Conservation (phyloP, 371 early-diverging fungal genomes). For the Mucor ambiguus region DNA sequence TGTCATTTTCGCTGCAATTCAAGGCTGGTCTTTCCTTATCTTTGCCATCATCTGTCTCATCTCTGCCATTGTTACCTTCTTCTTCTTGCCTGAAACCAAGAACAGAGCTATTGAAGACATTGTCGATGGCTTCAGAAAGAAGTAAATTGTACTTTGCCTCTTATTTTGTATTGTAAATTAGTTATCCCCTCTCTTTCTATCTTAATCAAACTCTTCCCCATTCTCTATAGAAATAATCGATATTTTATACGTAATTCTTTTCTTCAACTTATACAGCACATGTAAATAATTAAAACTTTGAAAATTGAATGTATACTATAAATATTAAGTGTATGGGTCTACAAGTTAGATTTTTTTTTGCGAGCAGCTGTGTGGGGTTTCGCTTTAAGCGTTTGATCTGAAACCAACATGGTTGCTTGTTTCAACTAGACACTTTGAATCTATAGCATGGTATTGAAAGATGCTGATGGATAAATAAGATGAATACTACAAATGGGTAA, state of each 20-base stretch:
- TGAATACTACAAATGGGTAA: neutral
- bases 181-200: neutral
- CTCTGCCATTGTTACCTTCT: conserved; percentile 32
- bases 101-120: conserved; percentile 54
- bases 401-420: neutral
- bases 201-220: neutral
- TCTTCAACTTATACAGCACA: neutral
- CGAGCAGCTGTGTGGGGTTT: neutral
- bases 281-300: conserved; percentile 2
- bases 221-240: conserved; percentile 1
- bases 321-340: neutral
- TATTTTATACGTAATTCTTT: conserved; percentile 2
- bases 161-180: neutral
- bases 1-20: conserved; percentile 57
- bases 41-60: conserved; percentile 44
- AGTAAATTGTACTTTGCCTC: neutral
- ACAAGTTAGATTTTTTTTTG: neutral
- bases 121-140: conserved; percentile 9
- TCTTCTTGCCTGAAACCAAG: conserved; percentile 63
- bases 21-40: conserved; percentile 70
- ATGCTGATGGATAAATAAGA: neutral
- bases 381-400: neutral
- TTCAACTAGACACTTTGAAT: neutral
- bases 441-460: too few species aligned
- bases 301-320: neutral